Base-by-base conservation (phyloP, 2,329 filamentous ascomycete genomes). In the Scedosporium boydii region DNA sequence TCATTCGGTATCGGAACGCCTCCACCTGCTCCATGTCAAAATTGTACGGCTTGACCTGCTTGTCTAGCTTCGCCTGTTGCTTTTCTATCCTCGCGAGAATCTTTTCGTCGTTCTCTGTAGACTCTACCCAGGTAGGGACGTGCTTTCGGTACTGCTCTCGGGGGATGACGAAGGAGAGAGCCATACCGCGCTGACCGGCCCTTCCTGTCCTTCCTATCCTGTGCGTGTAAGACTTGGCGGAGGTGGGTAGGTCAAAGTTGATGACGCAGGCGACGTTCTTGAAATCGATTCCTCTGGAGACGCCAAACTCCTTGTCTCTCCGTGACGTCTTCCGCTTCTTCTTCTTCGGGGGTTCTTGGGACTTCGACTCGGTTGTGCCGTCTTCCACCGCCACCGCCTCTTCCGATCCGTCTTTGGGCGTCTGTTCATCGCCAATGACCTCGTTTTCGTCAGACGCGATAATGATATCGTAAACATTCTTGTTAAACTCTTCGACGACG, bases 271-370 rank as follows among this genome's bases (percentile, higher is more conserved):
- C 87, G 62, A 99, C 93, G 70, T 97, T 93, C 70, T 95, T 88
- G 79, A 99, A 99, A 75, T 99, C 95, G 68, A 99, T 96, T 63
- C 93, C 95, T 69, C 95, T 86, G 10, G 93, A 93, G n/a, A 99
- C 88, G 18, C 95, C 93, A 70, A 95, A 99, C 70, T 99, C 95
- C 66, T 90, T 88, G 69, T 96, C 90, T 34, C 79, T 80, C 68
- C 86, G 87, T 5, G 80, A 77, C 16, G 81, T 80, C 72, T 87
- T 86, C 64, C 85, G 84, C 72, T 87, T 89, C 73, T 88, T 89
- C 66, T 82, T 81, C 56, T 62, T 64, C 10, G 55, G 34, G 77
- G 73, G 59, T 70, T 60, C 70, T 3, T 68, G 65, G 5, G 61
- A 65, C 29, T 69, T 66, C 57, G 46, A 61, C 63, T 44, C 65